A percentile compares a stretch with the other conserved stretches of the same genome.
Evolutionary conservation across 2,329 filamentous ascomycete species (phyloP).

Genomic region (Alternaria gaisen): DNA sequence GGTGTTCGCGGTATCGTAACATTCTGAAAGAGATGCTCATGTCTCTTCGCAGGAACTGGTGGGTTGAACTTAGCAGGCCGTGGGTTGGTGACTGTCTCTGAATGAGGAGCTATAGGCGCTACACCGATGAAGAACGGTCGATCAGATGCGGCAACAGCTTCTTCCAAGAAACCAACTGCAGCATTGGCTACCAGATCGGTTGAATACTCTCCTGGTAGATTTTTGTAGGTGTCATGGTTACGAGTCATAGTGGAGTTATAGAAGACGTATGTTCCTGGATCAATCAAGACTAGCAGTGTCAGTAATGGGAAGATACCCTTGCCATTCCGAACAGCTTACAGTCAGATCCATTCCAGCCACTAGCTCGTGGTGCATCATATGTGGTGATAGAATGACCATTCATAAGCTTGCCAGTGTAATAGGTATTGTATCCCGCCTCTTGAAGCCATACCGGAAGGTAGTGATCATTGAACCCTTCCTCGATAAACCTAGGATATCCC

Average conservation of each 20-base stretch:
- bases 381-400: conserved; percentile 70
- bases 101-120: conserved; percentile 72
- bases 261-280: conserved; percentile 74
- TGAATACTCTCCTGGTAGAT: conserved; percentile 64
- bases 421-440: conserved; percentile 72
- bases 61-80: conserved; percentile 50
- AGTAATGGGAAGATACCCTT: neutral
- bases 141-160: conserved; percentile 60
- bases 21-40: conserved; percentile 69
- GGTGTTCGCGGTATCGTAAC: conserved; percentile 67
- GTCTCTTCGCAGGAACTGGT: conserved; percentile 69
- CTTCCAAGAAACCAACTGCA: conserved; percentile 67
- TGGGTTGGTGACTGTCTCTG: conserved; percentile 26
- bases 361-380: conserved; percentile 66
- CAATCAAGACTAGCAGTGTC: conserved; percentile 56
- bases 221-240: conserved; percentile 65
- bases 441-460: conserved; percentile 78
- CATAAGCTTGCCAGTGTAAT: conserved; percentile 77
- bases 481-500: conserved; percentile 72
- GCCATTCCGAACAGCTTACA: conserved; percentile 29
- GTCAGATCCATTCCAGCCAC: conserved; percentile 67
- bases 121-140: conserved; percentile 74
- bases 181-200: conserved; percentile 69
- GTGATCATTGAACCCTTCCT: conserved; percentile 70
- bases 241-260: conserved; percentile 71